Conservation (phyloP, 176 grass and related monocot genomes). For the Themeda triandra region DNA sequence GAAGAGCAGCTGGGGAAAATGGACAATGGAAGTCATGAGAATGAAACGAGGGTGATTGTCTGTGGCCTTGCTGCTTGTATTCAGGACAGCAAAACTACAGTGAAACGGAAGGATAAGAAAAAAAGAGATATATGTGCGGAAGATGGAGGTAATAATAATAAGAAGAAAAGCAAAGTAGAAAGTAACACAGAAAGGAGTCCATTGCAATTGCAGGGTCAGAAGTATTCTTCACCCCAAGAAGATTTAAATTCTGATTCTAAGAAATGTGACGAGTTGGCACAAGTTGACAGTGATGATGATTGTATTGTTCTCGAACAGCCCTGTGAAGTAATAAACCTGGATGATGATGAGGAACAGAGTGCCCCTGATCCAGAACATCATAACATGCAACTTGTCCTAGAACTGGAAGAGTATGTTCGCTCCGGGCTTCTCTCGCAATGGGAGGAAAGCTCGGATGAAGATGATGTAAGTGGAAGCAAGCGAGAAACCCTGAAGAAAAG, state of each 20-base stretch:
- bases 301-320: constrained; percentile 25
- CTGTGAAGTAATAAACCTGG: constrained; percentile 41
- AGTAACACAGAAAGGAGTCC: background rate
- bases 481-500: background rate
- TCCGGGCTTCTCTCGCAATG: constrained; percentile 49
- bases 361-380: constrained; percentile 16
- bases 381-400: constrained; percentile 40
- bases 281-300: constrained; percentile 30
- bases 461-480: constrained; percentile 31
- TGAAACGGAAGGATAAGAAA: constrained; percentile 17
- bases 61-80: background rate
- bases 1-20: background rate
- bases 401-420: constrained; percentile 53
- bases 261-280: background rate
- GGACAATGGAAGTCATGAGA: background rate
- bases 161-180: constrained; percentile 28
- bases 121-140: constrained; percentile 12
- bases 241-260: background rate
- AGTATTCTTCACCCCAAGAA: background rate
- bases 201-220: background rate
- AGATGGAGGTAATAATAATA: background rate
- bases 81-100: background rate
- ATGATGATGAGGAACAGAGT: constrained; percentile 17
- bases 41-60: background rate
- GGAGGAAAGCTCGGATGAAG: constrained; percentile 47